Evolutionary conservation across 1,139 yeast genomes (phyloP).

Genomic region (Saccharomyces hybrid): DNA sequence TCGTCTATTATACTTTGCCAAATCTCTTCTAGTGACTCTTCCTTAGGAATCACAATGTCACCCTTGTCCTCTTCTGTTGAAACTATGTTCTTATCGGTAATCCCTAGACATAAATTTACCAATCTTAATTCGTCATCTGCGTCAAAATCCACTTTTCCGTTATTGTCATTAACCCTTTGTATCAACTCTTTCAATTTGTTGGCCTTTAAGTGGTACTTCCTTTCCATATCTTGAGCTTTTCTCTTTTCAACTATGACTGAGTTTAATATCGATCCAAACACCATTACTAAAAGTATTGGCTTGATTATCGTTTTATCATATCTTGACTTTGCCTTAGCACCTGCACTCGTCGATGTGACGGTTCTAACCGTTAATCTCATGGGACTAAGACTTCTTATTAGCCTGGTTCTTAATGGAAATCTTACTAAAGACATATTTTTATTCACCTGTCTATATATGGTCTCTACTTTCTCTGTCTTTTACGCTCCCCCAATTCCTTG

Average conservation of each 20-base stretch:
- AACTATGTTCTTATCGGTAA: slow-evolving; percentile 14
- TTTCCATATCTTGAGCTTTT: slow-evolving; percentile 35
- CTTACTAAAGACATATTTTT: neutral
- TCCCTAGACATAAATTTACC: slow-evolving; percentile 22
- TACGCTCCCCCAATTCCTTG: neutral
- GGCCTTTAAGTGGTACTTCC: slow-evolving; percentile 30
- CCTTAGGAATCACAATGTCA: slow-evolving; percentile 15
- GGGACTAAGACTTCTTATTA: neutral
- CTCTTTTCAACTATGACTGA: slow-evolving; percentile 35
- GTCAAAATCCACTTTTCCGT: slow-evolving; percentile 26
- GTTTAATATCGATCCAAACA: slow-evolving; percentile 32
- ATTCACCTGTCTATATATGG: neutral
- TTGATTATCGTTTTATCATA: slow-evolving; percentile 30
- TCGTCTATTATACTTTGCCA: slow-evolving; percentile 24
- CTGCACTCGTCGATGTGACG: neutral
- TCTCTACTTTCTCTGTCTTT: neutral
- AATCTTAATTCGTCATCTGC: slow-evolving; percentile 29
- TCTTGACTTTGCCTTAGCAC: slow-evolving; percentile 13
- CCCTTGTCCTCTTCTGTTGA: slow-evolving; percentile 6
- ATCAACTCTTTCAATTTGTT: slow-evolving; percentile 29
- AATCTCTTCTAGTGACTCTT: slow-evolving; percentile 24
- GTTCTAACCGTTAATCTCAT: neutral
- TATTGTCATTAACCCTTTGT: slow-evolving; percentile 11
- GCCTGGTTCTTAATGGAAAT: neutral
- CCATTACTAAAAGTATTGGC: slow-evolving; percentile 30